Evolutionary conservation across 495 filamentous ascomycete genomes (phyloP).

Genomic region (Hypoxylon crocopeplum): DNA sequence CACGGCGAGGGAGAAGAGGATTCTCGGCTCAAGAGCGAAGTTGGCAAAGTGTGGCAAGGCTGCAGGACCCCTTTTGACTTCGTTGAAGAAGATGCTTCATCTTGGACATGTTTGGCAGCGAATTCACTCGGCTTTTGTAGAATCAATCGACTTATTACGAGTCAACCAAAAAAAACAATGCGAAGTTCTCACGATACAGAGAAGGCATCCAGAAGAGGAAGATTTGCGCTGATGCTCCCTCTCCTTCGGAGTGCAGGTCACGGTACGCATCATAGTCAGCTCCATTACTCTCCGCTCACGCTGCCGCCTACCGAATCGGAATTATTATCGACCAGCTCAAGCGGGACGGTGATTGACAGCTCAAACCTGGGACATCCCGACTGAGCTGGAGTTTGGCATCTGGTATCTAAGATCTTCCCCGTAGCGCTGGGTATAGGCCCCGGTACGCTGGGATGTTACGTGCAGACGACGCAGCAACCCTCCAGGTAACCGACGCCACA

Average conservation of each 20-base stretch:
- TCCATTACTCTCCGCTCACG: slow-evolving; percentile 17
- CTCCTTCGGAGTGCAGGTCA: slow-evolving; percentile 24
- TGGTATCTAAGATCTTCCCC: slow-evolving; percentile 38
- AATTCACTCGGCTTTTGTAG: slow-evolving; percentile 41
- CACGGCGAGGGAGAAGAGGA: slow-evolving; percentile 16
- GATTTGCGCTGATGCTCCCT: slow-evolving; percentile 26
- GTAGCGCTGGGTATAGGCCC: slow-evolving; percentile 22
- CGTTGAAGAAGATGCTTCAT: slow-evolving; percentile 35
- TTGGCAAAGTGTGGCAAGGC: slow-evolving; percentile 28
- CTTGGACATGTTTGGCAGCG: slow-evolving; percentile 26
- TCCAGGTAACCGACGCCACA: slow-evolving; percentile 38
- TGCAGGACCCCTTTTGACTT: slow-evolving; percentile 33
- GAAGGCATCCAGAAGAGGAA: slow-evolving; percentile 8
- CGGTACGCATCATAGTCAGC: slow-evolving; percentile 29
- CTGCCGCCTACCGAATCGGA: slow-evolving; percentile 40
- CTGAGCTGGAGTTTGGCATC: slow-evolving; percentile 40
- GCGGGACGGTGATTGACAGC: slow-evolving; percentile 38
- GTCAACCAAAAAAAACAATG: slow-evolving; percentile 9
- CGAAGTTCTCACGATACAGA: slow-evolving; percentile 26
- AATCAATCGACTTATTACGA: slow-evolving; percentile 21
- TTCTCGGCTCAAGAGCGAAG: slow-evolving; percentile 16
- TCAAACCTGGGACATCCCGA: slow-evolving; percentile 44
- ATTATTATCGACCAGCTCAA: slow-evolving; percentile 35
- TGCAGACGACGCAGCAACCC: slow-evolving; percentile 28
- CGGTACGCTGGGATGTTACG: slow-evolving; percentile 26